Evolutionary conservation across 2,329 filamentous ascomycete genomes (phyloP), one percentile per base, ranked within the genome.

Genomic region (Macrophomina phaseolina): DNA sequence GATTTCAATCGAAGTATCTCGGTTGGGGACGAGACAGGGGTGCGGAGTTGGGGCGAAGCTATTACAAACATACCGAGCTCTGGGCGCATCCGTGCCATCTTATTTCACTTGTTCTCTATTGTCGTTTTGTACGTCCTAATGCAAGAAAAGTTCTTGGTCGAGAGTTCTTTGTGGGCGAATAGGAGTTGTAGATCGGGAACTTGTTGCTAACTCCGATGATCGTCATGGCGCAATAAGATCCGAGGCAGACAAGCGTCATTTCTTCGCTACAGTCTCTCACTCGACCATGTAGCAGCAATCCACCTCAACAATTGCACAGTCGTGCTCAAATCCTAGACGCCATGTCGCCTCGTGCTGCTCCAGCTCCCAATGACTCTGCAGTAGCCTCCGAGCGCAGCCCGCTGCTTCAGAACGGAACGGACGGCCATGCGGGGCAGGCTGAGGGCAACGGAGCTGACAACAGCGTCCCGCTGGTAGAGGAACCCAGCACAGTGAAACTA

Each of bases 401-500:
- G 32, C 48, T 67, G 16, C 51, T 67, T 2, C 56, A 67, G 23
- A 34, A 56, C 34, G 36, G 58, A 49, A 14, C 11, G 49, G 56
- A 56, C 64, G 58, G 56, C 65, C 40, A 40, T 40, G 38, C 52
- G n/a, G 56, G 28, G 12, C 49, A 65, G 51, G 14, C 28, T 32
- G 38, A 16, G 18, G 23, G 36, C 51, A 46, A 46, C 5, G 38
- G 49, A 46, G 51, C n/a, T 11, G 51, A 28, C 30, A 46, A 18
- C 18, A 48, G 42, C 42, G 30, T 34, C 34, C 65, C 67, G 23
- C 46, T 68, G 16, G 52, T 48, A 5, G 48, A 82, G n/a, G 83
- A 86, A 71, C 80, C 79, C 28, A 81, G 74, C 34, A 83, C 80
- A 1, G 77, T 72, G 55, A 81, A 82, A 69, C 72, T 87, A 67